Evolutionary conservation across 176 grass and related monocot species (phyloP).

Genomic region (Sorghum bicolor): Sorghum_bicolor_NCBIv3 NC_012870.2:12562001-12562500

Average conservation of each 20-base stretch:
- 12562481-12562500: slow-evolving; percentile 63
- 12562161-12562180: slow-evolving; percentile 99
- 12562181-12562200: slow-evolving; percentile 84
- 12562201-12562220: slow-evolving; percentile 71
- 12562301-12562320: slow-evolving; percentile 88
- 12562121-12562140: slow-evolving; percentile 85
- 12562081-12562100: slow-evolving; percentile 88
- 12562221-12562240: slow-evolving; percentile 76
- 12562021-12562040: slow-evolving; percentile 66
- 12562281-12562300: slow-evolving; percentile 59
- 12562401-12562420: slow-evolving; percentile 95
- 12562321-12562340: slow-evolving; percentile 70
- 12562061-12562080: slow-evolving; percentile 70
- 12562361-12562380: slow-evolving; percentile 70
- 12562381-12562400: slow-evolving; percentile 54
- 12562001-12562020: slow-evolving; percentile 72
- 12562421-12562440: slow-evolving; percentile 84
- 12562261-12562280: slow-evolving; percentile 94
- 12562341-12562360: slow-evolving; percentile 72
- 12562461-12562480: slow-evolving; percentile 80
- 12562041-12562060: slow-evolving; percentile 84
- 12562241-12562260: slow-evolving; percentile 83
- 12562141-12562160: slow-evolving; percentile 81
- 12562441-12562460: slow-evolving; percentile 81
- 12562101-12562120: slow-evolving; percentile 93